phyloP scores from a whole-genome alignment of 1,139 yeast species.

The Protomyces pachydermus region DNA sequence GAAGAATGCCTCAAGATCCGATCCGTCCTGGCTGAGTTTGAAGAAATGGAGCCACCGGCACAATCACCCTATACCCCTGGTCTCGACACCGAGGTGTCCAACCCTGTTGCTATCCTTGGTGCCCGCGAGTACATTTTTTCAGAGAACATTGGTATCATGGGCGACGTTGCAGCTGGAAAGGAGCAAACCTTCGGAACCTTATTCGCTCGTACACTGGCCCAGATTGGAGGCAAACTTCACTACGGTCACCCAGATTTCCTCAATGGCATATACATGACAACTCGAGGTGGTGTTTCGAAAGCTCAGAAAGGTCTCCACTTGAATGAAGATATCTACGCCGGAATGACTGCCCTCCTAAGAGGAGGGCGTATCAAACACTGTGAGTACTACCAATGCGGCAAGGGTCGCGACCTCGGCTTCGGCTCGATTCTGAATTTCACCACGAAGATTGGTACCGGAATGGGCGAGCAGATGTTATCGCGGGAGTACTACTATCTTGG shows the following conservation, averaged over 20 bases:
- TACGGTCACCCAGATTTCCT: slow-evolving; percentile 99
- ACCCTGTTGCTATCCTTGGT: slow-evolving; percentile 97
- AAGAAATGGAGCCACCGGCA: slow-evolving; percentile 76
- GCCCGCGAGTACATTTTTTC: slow-evolving; percentile 99
- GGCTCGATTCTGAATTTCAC: slow-evolving; percentile 98
- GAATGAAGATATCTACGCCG: slow-evolving; percentile 99
- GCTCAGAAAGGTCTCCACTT: slow-evolving; percentile 97
- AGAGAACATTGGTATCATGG: slow-evolving; percentile 96
- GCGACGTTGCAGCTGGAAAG: slow-evolving; percentile 99
- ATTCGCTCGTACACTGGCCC: slow-evolving; percentile 95
- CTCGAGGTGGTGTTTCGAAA: slow-evolving; percentile 99
- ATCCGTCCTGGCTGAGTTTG: slow-evolving; percentile 95
- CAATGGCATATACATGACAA: slow-evolving; percentile 88
- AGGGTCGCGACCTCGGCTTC: slow-evolving; percentile 99
- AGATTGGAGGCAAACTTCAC: slow-evolving; percentile 97
- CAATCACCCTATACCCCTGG: slow-evolving; percentile 47
- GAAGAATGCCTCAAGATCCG: slow-evolving; percentile 98
- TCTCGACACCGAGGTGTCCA: slow-evolving; percentile 41
- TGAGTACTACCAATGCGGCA: slow-evolving; percentile 99
- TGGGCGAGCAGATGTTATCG: slow-evolving; percentile 99
- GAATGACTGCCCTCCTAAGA: slow-evolving; percentile 95
- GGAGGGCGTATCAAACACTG: slow-evolving; percentile 99
- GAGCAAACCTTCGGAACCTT: slow-evolving; percentile 99
- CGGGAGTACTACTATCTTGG: slow-evolving; percentile 97
- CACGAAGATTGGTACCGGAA: slow-evolving; percentile 99